A percentile compares a stretch with the other conserved stretches of the same genome.
Evolutionary conservation across 2,329 filamentous ascomycete species (phyloP).

Genomic region (Penicillium thymicola): DNA sequence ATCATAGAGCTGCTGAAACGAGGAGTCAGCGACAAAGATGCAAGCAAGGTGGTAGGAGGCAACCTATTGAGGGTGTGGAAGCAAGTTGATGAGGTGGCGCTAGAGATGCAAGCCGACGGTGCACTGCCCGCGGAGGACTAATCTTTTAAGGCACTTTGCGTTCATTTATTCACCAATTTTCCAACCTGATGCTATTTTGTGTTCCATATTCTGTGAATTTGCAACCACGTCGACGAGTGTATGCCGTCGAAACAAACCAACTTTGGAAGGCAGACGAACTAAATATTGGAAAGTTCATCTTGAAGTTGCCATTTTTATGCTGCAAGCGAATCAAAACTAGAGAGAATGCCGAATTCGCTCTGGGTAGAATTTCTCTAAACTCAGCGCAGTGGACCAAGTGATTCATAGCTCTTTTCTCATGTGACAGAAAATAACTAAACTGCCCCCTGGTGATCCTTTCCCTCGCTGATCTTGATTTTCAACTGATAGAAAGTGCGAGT

Average conservation of each 20-base stretch:
- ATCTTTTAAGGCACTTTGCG: conserved; percentile 6
- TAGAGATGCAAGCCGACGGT: conserved; percentile 59
- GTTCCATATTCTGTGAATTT: background rate
- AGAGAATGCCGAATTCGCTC: background rate
- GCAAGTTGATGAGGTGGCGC: conserved; percentile 70
- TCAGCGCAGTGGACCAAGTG: no score
- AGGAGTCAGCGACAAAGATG: conserved; percentile 72
- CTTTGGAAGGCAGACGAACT: background rate
- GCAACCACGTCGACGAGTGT: background rate
- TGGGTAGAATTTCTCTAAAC: background rate
- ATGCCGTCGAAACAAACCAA: background rate
- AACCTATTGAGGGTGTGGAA: conserved; percentile 84
- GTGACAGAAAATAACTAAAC: background rate
- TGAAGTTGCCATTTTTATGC: background rate
- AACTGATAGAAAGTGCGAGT: background rate
- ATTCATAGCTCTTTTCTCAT: background rate
- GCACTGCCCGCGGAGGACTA: conserved; percentile 46
- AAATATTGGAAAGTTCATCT: background rate
- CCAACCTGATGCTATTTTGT: background rate
- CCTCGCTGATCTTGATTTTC: background rate
- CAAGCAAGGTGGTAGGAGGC: conserved; percentile 69
- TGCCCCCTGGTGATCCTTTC: background rate
- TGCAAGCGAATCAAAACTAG: no score
- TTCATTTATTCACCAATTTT: background rate
- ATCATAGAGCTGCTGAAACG: conserved; percentile 70